Base-by-base conservation (phyloP, 371 early-diverging fungal species). In the Mortierella sp. region DNA sequence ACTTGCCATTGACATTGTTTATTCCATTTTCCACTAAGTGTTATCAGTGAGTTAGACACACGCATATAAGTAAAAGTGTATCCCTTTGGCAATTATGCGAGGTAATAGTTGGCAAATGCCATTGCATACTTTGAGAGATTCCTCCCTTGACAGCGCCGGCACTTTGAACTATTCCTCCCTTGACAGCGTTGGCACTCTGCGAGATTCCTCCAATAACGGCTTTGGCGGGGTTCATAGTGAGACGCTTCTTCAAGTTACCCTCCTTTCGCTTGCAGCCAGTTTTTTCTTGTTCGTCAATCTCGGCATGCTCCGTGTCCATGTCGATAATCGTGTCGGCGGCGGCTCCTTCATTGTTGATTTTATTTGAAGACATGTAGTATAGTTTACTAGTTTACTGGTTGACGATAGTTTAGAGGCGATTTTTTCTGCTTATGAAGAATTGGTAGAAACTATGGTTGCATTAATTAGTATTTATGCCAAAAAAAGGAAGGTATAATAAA, bases 161-260 rank as follows among this genome's bases (percentile, higher is more conserved):
- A 39, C 77, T 60, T 45, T 77, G 77, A 3, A 64, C 49, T n/a
- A 75, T 69, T 10, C 55, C 67, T 28, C 73, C 68, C 35, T 73
- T 73, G 51, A 63, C 64, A 54, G n/a, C 47, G n/a, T 39, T 66
- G 1, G 71, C 66, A 35, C 76, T 59, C 43, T 76, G 76, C 0
- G 69, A 58, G 43, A 75, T 69, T 10, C 75, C 69, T 0, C 70
- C 75, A 26, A 72, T 68, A 18, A 77, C 72, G 32, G 66, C 72
- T 58, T 72, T 77, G 11, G 68, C 68, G 6, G 77, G 72, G 24
- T 72, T 76, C 18, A 75, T 59, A 16, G 14, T 62, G 24, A 64
- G 26, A 10, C 75, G 45, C 14, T 66, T 70, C 30, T 62, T 66
- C 28, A 35, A 49, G 16, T 49, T 43, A 37, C 43, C 58, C 24